Evolutionary conservation across 1,284 basidiomycete species (phyloP), one percentile per base, ranked within the genome.

Genomic region (Amylostereum areolatum): DNA sequence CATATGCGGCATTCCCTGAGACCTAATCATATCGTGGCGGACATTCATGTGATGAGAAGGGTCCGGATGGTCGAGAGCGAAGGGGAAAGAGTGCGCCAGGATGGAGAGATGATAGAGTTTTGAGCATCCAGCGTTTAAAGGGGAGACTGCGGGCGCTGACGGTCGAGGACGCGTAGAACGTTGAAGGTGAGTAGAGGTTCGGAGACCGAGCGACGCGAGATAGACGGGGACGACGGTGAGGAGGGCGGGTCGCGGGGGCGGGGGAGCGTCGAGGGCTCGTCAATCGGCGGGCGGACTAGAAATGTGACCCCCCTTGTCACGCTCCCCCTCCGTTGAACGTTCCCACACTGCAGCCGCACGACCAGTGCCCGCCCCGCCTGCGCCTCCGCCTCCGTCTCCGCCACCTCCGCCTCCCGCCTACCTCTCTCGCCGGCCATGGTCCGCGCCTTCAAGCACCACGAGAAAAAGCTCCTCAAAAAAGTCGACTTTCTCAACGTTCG

Each of bases 391-490:
- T 44, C 28, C 47, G 7, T 10, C 46, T 43, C 28, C 44, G 5
- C 49, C 25, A 18, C 43, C 28, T 32, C n/a, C 45, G 8, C 32
- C 27, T 33, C 10, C 27, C 12, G n/a, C n/a, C 28, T 30, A 41
- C 30, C 2, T 18, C 11, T 5, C 24, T 5, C 28, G 9, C 18
- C 18, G 28, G 28, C 41, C 47, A 88, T 83, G 78, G 92, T 94
- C 74, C 79, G 94, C 56, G 85, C 93, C 69, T 80, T 97, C 68
- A 96, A 95, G 73, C 81, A 92, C 64, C 94, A 97, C 69, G 94
- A 97, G 67, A 84, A 92, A 65, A 93, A 89, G 63, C 80, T 97
- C 34, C 80, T 97, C 66, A 96, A 94, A 69, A 96, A 97, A 71
- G 92, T 96, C 56, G 90, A 95, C 70, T 93, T 95, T 65, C 77